Percentiles rank a stretch among this genome's conserved stretches.
phyloP scores from a whole-genome alignment of 805 yeast genomes.

The Yarrowia sp. region DNA sequence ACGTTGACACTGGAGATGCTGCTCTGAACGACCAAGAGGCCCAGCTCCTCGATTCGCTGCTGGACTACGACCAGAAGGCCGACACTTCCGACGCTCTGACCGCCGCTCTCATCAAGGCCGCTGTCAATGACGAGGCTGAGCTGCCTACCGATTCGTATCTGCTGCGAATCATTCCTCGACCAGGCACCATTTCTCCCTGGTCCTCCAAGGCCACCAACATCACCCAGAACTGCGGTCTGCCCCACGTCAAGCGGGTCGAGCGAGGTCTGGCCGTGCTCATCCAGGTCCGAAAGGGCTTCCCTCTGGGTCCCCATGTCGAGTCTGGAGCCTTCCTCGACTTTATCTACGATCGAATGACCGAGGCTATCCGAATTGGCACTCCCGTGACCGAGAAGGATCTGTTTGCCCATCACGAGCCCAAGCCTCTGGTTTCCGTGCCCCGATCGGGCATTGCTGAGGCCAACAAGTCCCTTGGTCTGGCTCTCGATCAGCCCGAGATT shows the following conservation, averaged over 20 bases:
- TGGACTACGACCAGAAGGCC: conserved; percentile 75
- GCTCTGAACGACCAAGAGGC: conserved; percentile 46
- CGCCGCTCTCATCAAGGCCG: conserved; percentile 53
- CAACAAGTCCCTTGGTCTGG: conserved; percentile 85
- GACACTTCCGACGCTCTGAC: conserved; percentile 60
- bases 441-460: conserved; percentile 72
- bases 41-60: conserved; percentile 61
- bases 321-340: conserved; percentile 68
- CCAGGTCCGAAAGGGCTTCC: conserved; percentile 73
- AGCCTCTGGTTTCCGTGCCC: conserved; percentile 69
- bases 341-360: conserved; percentile 95
- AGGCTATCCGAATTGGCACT: conserved; percentile 60
- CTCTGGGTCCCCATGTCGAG: conserved; percentile 61
- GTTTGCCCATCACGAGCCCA: conserved; percentile 80
- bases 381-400: conserved; percentile 69
- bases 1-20: conserved; percentile 63
- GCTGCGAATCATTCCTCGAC: conserved; percentile 83
- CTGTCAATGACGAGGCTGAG: conserved; percentile 47
- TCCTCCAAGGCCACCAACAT: conserved; percentile 98
- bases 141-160: conserved; percentile 56
- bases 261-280: conserved; percentile 83
- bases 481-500: conserved; percentile 93
- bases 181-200: conserved; percentile 99
- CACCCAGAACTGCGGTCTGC: conserved; percentile 84
- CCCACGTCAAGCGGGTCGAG: conserved; percentile 80